Conservation (phyloP, 2,329 filamentous ascomycete species). For the Teratosphaeria epicoccoides region DNA sequence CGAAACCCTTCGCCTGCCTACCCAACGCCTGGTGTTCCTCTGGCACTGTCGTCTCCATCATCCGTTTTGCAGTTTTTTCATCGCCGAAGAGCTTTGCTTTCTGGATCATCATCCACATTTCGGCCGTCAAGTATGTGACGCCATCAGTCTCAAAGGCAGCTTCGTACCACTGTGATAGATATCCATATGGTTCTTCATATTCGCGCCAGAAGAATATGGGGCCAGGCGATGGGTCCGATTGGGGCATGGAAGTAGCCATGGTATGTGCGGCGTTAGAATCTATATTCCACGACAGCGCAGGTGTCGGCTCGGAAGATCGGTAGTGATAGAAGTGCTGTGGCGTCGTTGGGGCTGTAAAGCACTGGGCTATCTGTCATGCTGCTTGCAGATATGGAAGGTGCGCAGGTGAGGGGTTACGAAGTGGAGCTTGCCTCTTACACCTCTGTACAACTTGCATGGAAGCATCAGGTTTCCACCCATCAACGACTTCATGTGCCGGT, state of each 20-base stretch:
- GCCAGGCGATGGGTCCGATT: constrained; percentile 3
- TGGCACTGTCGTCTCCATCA: constrained; percentile 41
- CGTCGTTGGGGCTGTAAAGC: neutral
- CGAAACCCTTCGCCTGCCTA: constrained; percentile 44
- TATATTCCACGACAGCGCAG: neutral
- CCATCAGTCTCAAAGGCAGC: constrained; percentile 38
- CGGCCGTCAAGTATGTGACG: constrained; percentile 29
- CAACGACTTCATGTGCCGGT: too few species aligned
- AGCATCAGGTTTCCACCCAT: too few species aligned
- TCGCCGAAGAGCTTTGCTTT: constrained; percentile 35
- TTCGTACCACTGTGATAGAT: constrained; percentile 54
- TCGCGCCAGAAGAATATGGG: constrained; percentile 30
- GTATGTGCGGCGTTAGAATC: too few species aligned
- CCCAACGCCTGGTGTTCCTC: constrained; percentile 45
- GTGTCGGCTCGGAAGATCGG: neutral
- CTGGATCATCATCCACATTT: constrained; percentile 42
- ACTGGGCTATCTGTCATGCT: neutral
- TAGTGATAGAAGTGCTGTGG: too few species aligned
- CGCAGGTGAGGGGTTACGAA: neutral
- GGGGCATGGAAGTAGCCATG: neutral
- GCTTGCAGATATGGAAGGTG: neutral
- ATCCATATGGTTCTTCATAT: constrained; percentile 40
- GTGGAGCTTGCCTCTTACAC: neutral
- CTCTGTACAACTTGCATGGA: too few species aligned
- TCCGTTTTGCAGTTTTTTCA: constrained; percentile 34